Evolutionary conservation across 2,329 filamentous ascomycete genomes (phyloP).

Genomic region (Sphaceloma murrayae): DNA sequence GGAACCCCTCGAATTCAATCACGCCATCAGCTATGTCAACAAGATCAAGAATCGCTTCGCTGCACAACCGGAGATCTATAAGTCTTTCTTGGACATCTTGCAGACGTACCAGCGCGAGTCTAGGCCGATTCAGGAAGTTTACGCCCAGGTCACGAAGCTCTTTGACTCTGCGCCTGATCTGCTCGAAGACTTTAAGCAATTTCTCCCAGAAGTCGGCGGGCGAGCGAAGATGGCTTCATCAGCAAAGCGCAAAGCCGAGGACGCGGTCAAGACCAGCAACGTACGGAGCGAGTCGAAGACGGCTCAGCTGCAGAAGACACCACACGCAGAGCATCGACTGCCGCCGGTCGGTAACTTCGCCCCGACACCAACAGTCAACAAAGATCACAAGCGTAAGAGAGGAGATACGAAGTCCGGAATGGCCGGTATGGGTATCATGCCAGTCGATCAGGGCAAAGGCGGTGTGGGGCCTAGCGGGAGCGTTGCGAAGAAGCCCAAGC

Average conservation of each 20-base stretch:
- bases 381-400: constrained; percentile 59
- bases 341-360: constrained; percentile 94
- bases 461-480: constrained; percentile 8
- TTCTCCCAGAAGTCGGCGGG: constrained; percentile 80
- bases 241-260: constrained; percentile 53
- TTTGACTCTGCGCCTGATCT: constrained; percentile 92
- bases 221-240: constrained; percentile 50
- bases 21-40: constrained; percentile 98
- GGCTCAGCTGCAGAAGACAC: constrained; percentile 40
- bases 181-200: constrained; percentile 97
- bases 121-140: constrained; percentile 97
- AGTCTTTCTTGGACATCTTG: constrained; percentile 94
- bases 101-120: constrained; percentile 98
- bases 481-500: constrained; percentile 52
- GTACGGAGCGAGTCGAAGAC: constrained; percentile 44
- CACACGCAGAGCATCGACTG: constrained; percentile 46
- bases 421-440: constrained; percentile 2
- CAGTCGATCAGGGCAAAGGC: constrained; percentile 5
- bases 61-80: constrained; percentile 95
- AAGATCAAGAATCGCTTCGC: constrained; percentile 99
- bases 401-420: constrained; percentile 16
- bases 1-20: constrained; percentile 88
- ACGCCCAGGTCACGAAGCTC: constrained; percentile 86
- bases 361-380: constrained; percentile 68
- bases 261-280: constrained; percentile 55